These are phyloP conservation scores for Phialocephala subalpina DNA, from an alignment of 2,329 filamentous ascomycete species.

Conservation along the genomic window DNA sequence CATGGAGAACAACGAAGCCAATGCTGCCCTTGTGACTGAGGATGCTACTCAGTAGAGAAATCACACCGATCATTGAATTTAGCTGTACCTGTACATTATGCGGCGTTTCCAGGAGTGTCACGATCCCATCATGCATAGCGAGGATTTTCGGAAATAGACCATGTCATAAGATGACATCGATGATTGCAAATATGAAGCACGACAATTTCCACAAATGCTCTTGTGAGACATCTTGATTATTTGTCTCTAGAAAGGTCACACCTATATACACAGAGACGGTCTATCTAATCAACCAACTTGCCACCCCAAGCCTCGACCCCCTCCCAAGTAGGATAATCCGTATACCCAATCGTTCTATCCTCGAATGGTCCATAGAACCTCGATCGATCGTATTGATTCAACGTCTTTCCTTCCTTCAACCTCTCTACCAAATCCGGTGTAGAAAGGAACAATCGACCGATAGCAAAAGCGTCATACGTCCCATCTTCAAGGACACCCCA, in stretches of 20 bases:
- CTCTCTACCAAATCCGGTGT: constrained; percentile 57
- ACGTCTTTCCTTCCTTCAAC: constrained; percentile 49
- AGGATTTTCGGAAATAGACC: neutral
- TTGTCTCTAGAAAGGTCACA: neutral
- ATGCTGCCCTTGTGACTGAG: neutral
- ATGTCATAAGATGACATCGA: neutral
- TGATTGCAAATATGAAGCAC: constrained; percentile 6
- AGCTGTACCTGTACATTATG: neutral
- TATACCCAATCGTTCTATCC: constrained; percentile 46
- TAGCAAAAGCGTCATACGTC: constrained; percentile 55
- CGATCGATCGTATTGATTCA: constrained; percentile 52
- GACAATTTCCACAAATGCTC: neutral
- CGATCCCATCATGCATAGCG: constrained; percentile 1
- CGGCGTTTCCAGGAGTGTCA: neutral
- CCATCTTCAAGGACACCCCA: constrained; percentile 57
- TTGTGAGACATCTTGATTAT: neutral
- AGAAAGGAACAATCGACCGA: constrained; percentile 56
- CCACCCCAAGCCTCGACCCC: constrained; percentile 29
- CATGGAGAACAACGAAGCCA: neutral
- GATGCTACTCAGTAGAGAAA: neutral
- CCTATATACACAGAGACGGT: neutral
- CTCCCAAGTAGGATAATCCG: constrained; percentile 45
- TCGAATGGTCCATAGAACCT: constrained; percentile 53
- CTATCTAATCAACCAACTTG: constrained; percentile 8
- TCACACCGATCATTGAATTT: neutral